Base-by-base conservation (phyloP, 805 yeast species). In the Candida succiphila region DNA sequence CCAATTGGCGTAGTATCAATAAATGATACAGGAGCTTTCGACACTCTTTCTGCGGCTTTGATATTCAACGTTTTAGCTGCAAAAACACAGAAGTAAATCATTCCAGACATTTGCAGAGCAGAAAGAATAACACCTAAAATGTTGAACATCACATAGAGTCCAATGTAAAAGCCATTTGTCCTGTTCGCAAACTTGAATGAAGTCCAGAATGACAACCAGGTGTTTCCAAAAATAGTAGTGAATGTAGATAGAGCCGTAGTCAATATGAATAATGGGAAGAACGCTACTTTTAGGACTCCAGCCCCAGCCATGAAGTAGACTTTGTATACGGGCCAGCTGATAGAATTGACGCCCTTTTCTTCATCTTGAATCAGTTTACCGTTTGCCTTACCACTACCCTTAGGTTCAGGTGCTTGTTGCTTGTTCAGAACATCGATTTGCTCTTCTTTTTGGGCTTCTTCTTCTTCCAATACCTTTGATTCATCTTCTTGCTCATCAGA, bases 161-260 rank as follows among this genome's bases (percentile, higher is more conserved):
- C 6, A 25, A 7, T 26, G 5, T 27, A 9, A 21, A 27, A 71
- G 0, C 72, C 70, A 37, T 65, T 60, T 7, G 68, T 36, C 35
- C 60, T 58, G 17, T 52, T 51, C 5, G 52, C 39, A 47, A 79
- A 84, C 49, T 69, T 72, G 33, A 62, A 39, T 15, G 63, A 66
- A 5, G 78, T 65, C 96, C 96, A 86, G 55, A 79, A 86, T 1
- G 94, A 78, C 37, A 87, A 63, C 94, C 94, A 83, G 14, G 79
- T 75, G 50, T 77, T 79, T 29, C 80, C 67, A 47, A 79, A 75
- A 29, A 78, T 52, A 36, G 61, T 63, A 39, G 68, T 61, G 51
- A 77, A 78, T 1, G 71, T 68, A 31, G 68, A 61, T 13, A 40
- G 37, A 30, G 51, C 43, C 24, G 42, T 18, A 4, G 31, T 9